phyloP scores from a whole-genome alignment of 2,329 filamentous ascomycete species.

The Claviceps sp. region DNA sequence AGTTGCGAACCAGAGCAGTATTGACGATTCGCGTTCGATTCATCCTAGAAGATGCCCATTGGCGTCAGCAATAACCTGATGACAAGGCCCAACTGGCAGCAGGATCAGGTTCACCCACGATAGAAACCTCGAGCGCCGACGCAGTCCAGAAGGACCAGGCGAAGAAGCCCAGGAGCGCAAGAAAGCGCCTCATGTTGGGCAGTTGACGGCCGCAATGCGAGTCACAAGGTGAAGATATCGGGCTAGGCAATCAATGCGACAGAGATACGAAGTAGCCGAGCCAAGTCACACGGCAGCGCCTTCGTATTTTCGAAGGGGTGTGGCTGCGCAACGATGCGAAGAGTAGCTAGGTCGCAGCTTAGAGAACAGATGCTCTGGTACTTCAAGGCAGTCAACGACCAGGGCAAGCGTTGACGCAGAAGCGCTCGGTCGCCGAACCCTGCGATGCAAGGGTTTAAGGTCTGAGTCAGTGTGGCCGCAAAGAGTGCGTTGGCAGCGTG shows the following conservation, averaged over 20 bases:
- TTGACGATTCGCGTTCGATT: slow-evolving; percentile 64
- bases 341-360: too few relatives aligned
- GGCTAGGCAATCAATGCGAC: background rate
- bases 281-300: background rate
- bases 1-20: slow-evolving; percentile 52
- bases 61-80: slow-evolving; percentile 11
- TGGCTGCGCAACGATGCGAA: too few relatives aligned
- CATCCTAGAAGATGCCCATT: slow-evolving; percentile 40
- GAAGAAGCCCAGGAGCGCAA: slow-evolving; percentile 33
- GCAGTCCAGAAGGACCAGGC: slow-evolving; percentile 40
- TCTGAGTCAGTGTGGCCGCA: too few relatives aligned
- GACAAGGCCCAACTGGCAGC: too few relatives aligned
- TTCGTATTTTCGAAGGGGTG: too few relatives aligned
- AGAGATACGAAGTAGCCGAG: background rate
- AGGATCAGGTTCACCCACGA: slow-evolving; percentile 17
- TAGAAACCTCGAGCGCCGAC: slow-evolving; percentile 41
- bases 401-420: too few relatives aligned
- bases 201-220: slow-evolving; percentile 3
- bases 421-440: too few relatives aligned
- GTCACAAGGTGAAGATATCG: background rate
- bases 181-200: slow-evolving; percentile 40
- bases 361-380: too few relatives aligned
- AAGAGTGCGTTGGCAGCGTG: background rate
- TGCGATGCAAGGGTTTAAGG: too few relatives aligned
- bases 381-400: too few relatives aligned